Percentiles rank a stretch among this genome's conserved stretches.
These are phyloP conservation scores for Mortierella sp. DNA, from an alignment of 371 early-diverging fungal species.

Conservation along the genomic window DNA sequence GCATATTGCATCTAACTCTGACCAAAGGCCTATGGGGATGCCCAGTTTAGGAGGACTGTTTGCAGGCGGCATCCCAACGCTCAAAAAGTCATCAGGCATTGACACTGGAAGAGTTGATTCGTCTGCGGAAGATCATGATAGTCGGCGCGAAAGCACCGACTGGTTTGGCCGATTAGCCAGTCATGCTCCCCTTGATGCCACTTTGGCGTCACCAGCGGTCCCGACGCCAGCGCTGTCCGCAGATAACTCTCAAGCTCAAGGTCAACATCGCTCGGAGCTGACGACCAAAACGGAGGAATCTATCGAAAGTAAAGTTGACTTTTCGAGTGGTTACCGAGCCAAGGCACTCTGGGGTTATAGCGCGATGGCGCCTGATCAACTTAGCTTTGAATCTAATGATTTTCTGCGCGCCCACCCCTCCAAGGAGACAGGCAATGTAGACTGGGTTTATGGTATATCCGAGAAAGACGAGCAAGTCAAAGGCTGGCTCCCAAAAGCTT, in stretches of 20 bases:
- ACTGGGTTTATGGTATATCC: conserved; percentile 45
- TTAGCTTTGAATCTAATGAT: conserved; percentile 36
- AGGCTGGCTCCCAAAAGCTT: conserved; percentile 52
- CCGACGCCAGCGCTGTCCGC: background rate
- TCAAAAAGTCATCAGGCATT: conserved; percentile 58
- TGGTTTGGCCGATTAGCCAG: conserved; percentile 58
- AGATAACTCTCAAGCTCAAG: background rate
- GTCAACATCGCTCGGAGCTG: conserved; percentile 1
- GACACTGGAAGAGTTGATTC: conserved; percentile 15
- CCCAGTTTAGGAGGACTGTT: conserved; percentile 70
- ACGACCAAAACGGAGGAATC: conserved; percentile 14
- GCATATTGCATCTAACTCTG: conserved; percentile 34
- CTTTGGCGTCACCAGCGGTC: background rate
- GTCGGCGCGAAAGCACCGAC: conserved; percentile 55
- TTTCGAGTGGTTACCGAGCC: conserved; percentile 27
- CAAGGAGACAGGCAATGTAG: conserved; percentile 33
- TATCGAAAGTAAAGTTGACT: conserved; percentile 41
- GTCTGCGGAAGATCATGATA: conserved; percentile 18
- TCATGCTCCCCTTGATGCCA: conserved; percentile 37
- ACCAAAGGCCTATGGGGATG: conserved; percentile 40
- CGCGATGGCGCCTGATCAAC: conserved; percentile 39
- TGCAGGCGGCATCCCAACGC: conserved; percentile 74
- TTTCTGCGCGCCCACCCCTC: conserved; percentile 30
- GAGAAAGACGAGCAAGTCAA: conserved; percentile 21
- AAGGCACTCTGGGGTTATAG: conserved; percentile 46